A percentile compares a stretch with the other conserved stretches of the same genome.
Evolutionary conservation across 108 stramenopile species (phyloP).

Genomic region (Nitzschia inconspicua): DNA sequence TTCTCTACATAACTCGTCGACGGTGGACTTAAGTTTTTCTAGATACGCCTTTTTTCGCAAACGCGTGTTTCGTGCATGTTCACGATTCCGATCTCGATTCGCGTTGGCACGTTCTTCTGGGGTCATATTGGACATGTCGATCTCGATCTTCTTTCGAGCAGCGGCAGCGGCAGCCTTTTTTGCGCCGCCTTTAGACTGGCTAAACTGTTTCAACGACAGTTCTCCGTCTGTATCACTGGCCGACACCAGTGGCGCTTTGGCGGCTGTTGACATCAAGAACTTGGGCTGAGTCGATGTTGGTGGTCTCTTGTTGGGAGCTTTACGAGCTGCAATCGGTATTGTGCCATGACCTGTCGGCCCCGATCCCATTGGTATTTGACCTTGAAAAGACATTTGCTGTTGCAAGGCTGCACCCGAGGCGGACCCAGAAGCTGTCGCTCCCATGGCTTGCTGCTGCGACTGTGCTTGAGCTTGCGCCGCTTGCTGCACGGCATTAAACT

Average conservation of each 20-base stretch:
- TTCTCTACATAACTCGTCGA: slow-evolving; percentile 85
- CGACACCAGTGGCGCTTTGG: slow-evolving; percentile 50
- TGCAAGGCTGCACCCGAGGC: not conserved
- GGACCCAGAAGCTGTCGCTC: slow-evolving; percentile 13
- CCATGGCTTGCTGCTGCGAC: slow-evolving; percentile 5
- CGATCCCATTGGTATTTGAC: slow-evolving; percentile 16
- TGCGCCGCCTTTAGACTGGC: not conserved
- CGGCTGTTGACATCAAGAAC: slow-evolving; percentile 10
- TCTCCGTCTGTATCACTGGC: slow-evolving; percentile 81
- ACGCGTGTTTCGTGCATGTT: slow-evolving; percentile 91
- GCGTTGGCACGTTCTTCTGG: slow-evolving; percentile 59
- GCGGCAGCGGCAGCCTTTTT: not conserved
- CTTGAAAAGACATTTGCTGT: slow-evolving; percentile 31
- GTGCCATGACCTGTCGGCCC: not conserved
- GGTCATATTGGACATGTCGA: slow-evolving; percentile 41
- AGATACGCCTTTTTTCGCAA: slow-evolving; percentile 94
- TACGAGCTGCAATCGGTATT: not conserved
- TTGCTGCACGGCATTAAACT: slow-evolving; percentile 34
- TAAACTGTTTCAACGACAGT: slow-evolving; percentile 16
- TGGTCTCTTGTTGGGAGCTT: not conserved
- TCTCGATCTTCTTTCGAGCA: slow-evolving; percentile 10
- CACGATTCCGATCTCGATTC: slow-evolving; percentile 92
- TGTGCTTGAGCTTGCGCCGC: slow-evolving; percentile 14
- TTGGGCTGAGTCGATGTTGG: slow-evolving; percentile 6
- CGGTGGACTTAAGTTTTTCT: slow-evolving; percentile 87